Evolutionary conservation across 257 asterid genomes (phyloP).

Genomic region (Ajuga chamaepitys): DNA sequence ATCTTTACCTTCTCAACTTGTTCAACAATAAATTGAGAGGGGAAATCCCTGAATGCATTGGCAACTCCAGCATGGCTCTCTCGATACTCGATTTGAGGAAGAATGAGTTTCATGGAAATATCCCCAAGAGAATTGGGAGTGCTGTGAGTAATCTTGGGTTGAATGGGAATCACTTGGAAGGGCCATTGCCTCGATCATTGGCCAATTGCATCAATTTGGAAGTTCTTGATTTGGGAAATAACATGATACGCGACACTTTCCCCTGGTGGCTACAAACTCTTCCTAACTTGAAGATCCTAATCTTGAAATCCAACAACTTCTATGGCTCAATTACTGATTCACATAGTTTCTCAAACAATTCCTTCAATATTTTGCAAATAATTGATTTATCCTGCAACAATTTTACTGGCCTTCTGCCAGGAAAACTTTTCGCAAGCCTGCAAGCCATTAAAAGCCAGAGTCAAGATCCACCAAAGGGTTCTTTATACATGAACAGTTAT

Average conservation of each 20-base stretch:
- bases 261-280: not conserved
- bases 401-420: not conserved
- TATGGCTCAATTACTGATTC: not conserved
- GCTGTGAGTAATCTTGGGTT: not conserved
- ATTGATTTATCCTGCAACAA: constrained; percentile 6
- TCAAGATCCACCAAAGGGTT: not conserved
- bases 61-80: not conserved
- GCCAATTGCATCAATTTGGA: not conserved
- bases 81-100: not conserved
- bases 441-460: not conserved
- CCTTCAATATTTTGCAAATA: too few relatives aligned
- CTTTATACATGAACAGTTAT: not conserved
- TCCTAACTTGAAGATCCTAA: not conserved
- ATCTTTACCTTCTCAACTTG: not conserved
- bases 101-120: not conserved
- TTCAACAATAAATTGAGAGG: not conserved
- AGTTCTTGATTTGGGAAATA: not conserved
- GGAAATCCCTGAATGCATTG: not conserved
- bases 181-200: not conserved
- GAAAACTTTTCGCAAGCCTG: not conserved
- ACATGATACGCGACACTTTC: not conserved
- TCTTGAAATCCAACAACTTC: not conserved
- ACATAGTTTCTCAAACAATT: too few relatives aligned
- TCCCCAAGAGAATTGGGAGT: too few relatives aligned
- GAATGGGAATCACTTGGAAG: not conserved